phyloP scores from a whole-genome alignment of 257 asterid genomes.

The Lavandula angustifolia region DNA sequence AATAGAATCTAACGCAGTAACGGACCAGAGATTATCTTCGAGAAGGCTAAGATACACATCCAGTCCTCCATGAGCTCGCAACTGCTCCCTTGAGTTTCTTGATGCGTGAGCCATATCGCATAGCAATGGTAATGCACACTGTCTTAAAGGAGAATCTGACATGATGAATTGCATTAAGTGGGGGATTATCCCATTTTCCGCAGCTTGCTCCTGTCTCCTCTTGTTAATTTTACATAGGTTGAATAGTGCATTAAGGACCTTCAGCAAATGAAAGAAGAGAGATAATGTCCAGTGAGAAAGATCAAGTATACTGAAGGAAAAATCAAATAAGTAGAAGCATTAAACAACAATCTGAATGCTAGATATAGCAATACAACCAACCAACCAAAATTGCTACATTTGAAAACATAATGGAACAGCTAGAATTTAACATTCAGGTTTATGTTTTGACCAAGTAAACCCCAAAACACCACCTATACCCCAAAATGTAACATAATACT shows the following conservation, averaged over 20 bases:
- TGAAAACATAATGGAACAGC: not conserved
- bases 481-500: no score
- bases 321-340: not conserved
- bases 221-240: slow-evolving; percentile 97
- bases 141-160: slow-evolving; percentile 88
- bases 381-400: slow-evolving; percentile 3
- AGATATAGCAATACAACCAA: slow-evolving; percentile 2
- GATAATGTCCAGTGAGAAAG: slow-evolving; percentile 28
- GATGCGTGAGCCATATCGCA: slow-evolving; percentile 99
- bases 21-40: slow-evolving; percentile 93
- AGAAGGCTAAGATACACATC: slow-evolving; percentile 95
- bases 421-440: not conserved
- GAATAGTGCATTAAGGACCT: slow-evolving; percentile 95
- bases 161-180: slow-evolving; percentile 89
- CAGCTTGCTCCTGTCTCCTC: slow-evolving; percentile 99
- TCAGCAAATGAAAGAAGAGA: slow-evolving; percentile 42
- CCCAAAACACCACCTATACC: not conserved
- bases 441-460: not conserved
- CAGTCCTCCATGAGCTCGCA: slow-evolving; percentile 97
- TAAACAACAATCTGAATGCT: not conserved
- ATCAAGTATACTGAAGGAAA: not conserved
- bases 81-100: slow-evolving; percentile 93
- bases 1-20: slow-evolving; percentile 94
- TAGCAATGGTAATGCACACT: slow-evolving; percentile 86
- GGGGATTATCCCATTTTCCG: slow-evolving; percentile 97